Evolutionary conservation across 257 asterid species (phyloP).

Genomic region (Solanum sejunctum): DNA sequence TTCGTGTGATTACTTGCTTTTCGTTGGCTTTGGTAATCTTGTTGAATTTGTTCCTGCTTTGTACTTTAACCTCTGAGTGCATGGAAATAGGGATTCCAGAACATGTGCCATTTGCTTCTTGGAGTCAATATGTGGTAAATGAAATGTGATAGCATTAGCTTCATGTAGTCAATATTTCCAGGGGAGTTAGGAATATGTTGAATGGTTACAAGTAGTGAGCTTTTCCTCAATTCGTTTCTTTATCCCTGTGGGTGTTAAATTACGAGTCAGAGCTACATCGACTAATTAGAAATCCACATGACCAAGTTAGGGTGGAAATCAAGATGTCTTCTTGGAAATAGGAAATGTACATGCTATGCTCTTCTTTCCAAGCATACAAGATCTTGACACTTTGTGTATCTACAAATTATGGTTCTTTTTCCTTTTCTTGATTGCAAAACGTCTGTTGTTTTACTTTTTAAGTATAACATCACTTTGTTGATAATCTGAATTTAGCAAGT

Average conservation of each 20-base stretch:
- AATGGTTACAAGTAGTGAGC: background rate
- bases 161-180: background rate
- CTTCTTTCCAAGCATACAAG: background rate
- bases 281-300: background rate
- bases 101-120: background rate
- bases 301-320: background rate
- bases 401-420: background rate
- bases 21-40: background rate
- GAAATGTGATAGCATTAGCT: background rate
- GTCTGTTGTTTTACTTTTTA: background rate
- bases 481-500: background rate
- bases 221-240: background rate
- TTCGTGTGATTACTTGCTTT: background rate
- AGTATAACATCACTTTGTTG: background rate
- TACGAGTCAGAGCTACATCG: background rate
- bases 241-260: background rate
- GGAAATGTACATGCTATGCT: background rate
- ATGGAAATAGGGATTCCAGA: background rate
- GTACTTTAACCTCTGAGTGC: background rate
- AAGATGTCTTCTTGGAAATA: background rate
- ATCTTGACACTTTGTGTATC: background rate
- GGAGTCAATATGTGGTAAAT: background rate
- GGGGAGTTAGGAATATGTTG: background rate
- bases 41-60: background rate
- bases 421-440: background rate